Percentiles rank a stretch among this genome's conserved stretches.
These are phyloP conservation scores for Trichosporon sp. DNA, from an alignment of 1,284 basidiomycete species.

Conservation along the genomic window DNA sequence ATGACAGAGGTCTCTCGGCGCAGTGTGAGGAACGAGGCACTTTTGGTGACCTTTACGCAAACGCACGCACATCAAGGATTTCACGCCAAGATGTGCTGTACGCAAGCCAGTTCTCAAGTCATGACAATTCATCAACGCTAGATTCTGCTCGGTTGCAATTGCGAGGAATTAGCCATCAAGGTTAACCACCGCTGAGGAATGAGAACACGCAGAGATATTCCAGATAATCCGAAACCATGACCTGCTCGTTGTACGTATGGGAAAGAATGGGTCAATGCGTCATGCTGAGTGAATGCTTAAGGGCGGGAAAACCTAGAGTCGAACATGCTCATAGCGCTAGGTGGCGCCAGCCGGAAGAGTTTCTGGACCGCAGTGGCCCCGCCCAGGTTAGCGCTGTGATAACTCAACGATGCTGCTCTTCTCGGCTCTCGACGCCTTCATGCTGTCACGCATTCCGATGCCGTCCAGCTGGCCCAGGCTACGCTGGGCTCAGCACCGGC, in stretches of 20 bases:
- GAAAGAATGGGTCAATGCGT: neutral
- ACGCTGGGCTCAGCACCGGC: neutral
- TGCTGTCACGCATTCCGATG: neutral
- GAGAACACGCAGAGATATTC: neutral
- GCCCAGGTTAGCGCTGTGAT: neutral
- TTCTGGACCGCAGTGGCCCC: neutral
- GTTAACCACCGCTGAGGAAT: constrained; percentile 1
- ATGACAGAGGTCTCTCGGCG: neutral
- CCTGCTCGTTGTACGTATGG: neutral
- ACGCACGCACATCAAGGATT: neutral
- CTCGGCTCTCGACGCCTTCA: neutral
- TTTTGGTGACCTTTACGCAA: neutral
- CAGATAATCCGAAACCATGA: constrained; percentile 1
- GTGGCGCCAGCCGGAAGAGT: neutral
- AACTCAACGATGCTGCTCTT: neutral
- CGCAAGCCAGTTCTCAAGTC: neutral
- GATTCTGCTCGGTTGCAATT: neutral
- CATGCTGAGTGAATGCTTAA: neutral
- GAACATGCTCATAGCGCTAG: neutral
- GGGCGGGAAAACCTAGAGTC: neutral
- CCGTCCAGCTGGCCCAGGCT: neutral
- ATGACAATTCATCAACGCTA: neutral
- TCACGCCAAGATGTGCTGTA: neutral
- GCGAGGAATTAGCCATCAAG: neutral
- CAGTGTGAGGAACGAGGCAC: constrained; percentile 1